Conservation (phyloP, 2,329 filamentous ascomycete genomes). For the Bipolaris sorokiniana region DNA sequence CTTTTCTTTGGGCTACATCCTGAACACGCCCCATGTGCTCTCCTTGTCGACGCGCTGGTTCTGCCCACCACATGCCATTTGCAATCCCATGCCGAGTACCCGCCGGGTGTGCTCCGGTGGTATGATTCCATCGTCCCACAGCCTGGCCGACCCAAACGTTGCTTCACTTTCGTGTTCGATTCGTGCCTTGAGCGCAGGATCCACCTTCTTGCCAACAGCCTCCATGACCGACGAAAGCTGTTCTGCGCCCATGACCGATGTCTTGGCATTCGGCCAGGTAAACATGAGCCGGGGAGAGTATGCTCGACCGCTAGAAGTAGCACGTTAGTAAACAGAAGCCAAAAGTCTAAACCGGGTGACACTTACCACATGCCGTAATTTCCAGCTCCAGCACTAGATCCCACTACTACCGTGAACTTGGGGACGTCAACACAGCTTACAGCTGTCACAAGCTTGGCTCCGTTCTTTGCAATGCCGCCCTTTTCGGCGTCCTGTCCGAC, state of each 20-base stretch:
- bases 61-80: slow-evolving; percentile 53
- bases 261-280: slow-evolving; percentile 98
- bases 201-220: slow-evolving; percentile 82
- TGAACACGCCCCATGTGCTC: slow-evolving; percentile 50
- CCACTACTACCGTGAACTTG: slow-evolving; percentile 97
- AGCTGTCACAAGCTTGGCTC: slow-evolving; percentile 93
- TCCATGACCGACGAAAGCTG: slow-evolving; percentile 94
- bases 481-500: slow-evolving; percentile 90
- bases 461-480: slow-evolving; percentile 96
- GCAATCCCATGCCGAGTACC: slow-evolving; percentile 57
- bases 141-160: slow-evolving; percentile 81
- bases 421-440: slow-evolving; percentile 93
- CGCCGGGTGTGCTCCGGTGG: slow-evolving; percentile 57
- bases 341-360: not conserved
- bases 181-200: slow-evolving; percentile 78
- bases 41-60: slow-evolving; percentile 43
- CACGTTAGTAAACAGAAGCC: not conserved
- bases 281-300: slow-evolving; percentile 91
- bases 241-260: slow-evolving; percentile 94
- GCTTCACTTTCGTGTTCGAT: slow-evolving; percentile 93
- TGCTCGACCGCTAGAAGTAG: slow-evolving; percentile 70
- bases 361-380: slow-evolving; percentile 95
- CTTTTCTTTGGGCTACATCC: slow-evolving; percentile 40
- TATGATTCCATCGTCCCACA: slow-evolving; percentile 74
- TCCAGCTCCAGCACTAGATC: slow-evolving; percentile 87